phyloP scores from a whole-genome alignment of 352 stramenopile genomes.

The Globisporangium radiosum region DNA sequence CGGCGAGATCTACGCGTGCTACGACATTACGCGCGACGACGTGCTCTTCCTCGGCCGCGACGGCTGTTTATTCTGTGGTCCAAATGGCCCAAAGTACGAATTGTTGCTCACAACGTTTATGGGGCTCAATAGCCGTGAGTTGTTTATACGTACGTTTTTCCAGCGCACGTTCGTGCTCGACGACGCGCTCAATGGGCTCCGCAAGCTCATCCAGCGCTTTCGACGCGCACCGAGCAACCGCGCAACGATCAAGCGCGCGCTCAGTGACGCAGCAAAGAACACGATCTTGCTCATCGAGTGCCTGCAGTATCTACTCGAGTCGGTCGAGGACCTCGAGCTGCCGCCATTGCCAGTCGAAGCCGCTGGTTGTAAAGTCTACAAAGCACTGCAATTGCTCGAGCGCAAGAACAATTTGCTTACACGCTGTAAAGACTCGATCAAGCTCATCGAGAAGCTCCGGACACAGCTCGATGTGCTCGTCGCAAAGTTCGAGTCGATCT shows the following conservation, averaged over 20 bases:
- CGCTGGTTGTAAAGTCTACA: conserved; percentile 83
- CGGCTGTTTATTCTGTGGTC: conserved; percentile 91
- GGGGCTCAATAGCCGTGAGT: conserved; percentile 94
- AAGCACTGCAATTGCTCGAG: conserved; percentile 87
- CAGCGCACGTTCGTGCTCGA: conserved; percentile 93
- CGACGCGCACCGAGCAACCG: conserved; percentile 79
- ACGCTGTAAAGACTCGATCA: conserved; percentile 93
- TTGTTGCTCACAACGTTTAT: conserved; percentile 94
- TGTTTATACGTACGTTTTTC: conserved; percentile 98
- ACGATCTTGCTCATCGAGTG: conserved; percentile 97
- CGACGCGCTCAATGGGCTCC: conserved; percentile 89
- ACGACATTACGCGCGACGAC: conserved; percentile 95
- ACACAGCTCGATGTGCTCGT: conserved; percentile 91
- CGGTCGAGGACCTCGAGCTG: conserved; percentile 86
- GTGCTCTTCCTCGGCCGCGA: conserved; percentile 94
- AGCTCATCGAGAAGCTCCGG: conserved; percentile 89
- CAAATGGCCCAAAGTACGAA: conserved; percentile 93
- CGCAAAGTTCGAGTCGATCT: conserved; percentile 88
- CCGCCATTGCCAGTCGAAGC: conserved; percentile 41
- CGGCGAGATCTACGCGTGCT: conserved; percentile 93
- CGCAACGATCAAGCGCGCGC: conserved; percentile 72
- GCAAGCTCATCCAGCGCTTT: conserved; percentile 85
- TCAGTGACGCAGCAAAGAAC: conserved; percentile 90
- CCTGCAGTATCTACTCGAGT: conserved; percentile 94
- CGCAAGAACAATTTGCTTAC: conserved; percentile 88